A percentile compares a stretch with the other conserved stretches of the same genome.
These are phyloP conservation scores for Cylindrotheca closterium DNA, from an alignment of 108 stramenopile genomes.

Conservation along the genomic window DNA sequence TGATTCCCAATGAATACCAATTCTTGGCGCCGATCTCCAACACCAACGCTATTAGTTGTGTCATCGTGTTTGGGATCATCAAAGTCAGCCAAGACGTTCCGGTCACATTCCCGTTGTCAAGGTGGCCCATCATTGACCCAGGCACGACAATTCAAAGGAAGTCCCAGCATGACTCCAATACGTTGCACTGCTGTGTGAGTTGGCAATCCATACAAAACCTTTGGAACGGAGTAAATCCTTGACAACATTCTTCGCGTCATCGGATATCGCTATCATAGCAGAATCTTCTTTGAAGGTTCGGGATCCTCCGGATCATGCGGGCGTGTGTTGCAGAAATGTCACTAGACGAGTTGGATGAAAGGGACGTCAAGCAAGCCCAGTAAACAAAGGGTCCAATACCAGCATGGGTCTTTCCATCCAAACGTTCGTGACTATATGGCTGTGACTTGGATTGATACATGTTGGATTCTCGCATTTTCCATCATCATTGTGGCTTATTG, in stretches of 20 bases:
- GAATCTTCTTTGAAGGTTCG: slow-evolving; percentile 17
- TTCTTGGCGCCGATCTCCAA: slow-evolving; percentile 88
- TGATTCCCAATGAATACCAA: slow-evolving; percentile 82
- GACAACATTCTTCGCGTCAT: slow-evolving; percentile 29
- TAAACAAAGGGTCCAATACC: slow-evolving; percentile 91
- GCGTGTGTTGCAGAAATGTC: slow-evolving; percentile 47
- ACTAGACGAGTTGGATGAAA: slow-evolving; percentile 88
- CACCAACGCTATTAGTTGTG: slow-evolving; percentile 9
- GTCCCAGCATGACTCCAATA: slow-evolving; percentile 87
- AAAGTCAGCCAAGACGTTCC: slow-evolving; percentile 66
- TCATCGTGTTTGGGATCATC: slow-evolving; percentile 58
- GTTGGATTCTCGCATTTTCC: slow-evolving; percentile 47
- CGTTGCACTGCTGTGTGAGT: slow-evolving; percentile 70
- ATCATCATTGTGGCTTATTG: slow-evolving; percentile 36
- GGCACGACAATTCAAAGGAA: slow-evolving; percentile 76
- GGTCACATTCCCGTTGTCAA: slow-evolving; percentile 75
- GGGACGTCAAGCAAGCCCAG: slow-evolving; percentile 80
- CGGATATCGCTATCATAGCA: not conserved
- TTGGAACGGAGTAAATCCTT: slow-evolving; percentile 77
- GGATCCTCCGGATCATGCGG: slow-evolving; percentile 52
- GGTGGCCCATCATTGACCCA: slow-evolving; percentile 93
- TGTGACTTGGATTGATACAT: slow-evolving; percentile 54
- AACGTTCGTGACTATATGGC: slow-evolving; percentile 38
- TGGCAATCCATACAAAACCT: slow-evolving; percentile 90
- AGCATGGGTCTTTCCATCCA: slow-evolving; percentile 43